phyloP scores from a whole-genome alignment of 495 filamentous ascomycete species.

The Filosporella fistucella region DNA sequence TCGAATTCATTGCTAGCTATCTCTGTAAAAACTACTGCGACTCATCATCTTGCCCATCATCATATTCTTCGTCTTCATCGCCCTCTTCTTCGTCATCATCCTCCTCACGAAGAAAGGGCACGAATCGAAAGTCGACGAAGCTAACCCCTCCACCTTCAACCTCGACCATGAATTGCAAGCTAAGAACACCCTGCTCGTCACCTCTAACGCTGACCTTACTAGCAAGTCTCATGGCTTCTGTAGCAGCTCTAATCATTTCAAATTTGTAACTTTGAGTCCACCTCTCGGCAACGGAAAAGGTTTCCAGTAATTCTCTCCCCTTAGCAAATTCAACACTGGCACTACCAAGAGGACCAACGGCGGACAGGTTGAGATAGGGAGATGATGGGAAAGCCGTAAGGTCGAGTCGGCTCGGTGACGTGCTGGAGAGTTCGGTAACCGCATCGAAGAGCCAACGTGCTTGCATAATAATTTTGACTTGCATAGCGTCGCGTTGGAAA shows the following conservation, averaged over 20 bases:
- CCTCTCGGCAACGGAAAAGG: conserved; percentile 56
- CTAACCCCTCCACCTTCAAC: conserved; percentile 33
- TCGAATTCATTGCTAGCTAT: no score
- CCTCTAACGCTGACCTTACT: conserved; percentile 88
- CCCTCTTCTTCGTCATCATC: conserved; percentile 43
- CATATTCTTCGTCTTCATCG: conserved; percentile 26
- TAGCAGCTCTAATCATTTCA: conserved; percentile 73
- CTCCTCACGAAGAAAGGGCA: conserved; percentile 62
- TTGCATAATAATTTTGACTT: conserved; percentile 93
- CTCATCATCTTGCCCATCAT: conserved; percentile 17
- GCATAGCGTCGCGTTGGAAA: conserved; percentile 69
- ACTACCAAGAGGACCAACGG: conserved; percentile 71
- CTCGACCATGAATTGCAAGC: conserved; percentile 95
- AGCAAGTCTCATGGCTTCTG: conserved; percentile 83
- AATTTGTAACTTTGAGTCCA: conserved; percentile 72
- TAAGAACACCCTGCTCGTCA: conserved; percentile 84
- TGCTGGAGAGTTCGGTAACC: conserved; percentile 75
- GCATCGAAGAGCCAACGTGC: conserved; percentile 78
- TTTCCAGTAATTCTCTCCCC: conserved; percentile 69
- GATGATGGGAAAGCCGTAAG: conserved; percentile 49
- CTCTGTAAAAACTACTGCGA: no score
- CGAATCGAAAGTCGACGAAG: conserved; percentile 78
- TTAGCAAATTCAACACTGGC: conserved; percentile 81
- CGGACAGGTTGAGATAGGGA: conserved; percentile 71
- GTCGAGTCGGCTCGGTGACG: conserved; percentile 53